Conservation (phyloP, 257 asterid species). For the Nicotiana knightiana region DNA sequence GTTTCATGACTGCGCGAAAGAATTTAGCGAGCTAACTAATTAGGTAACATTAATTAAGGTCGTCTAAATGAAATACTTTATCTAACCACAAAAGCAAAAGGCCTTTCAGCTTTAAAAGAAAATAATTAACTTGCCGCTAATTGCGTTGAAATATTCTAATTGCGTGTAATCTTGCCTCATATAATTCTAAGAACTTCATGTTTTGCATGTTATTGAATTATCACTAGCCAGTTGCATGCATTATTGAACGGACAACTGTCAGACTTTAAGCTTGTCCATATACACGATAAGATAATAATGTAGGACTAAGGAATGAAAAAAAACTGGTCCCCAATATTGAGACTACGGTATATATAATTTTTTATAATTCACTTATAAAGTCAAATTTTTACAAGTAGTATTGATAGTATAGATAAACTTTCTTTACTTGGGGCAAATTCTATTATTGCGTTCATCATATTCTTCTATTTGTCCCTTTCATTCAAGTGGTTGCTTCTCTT, state of each 20-base stretch:
- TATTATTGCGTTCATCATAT: too few relatives aligned
- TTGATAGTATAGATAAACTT: too few relatives aligned
- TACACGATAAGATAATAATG: not conserved
- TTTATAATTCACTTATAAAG: too few relatives aligned
- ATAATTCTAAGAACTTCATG: not conserved
- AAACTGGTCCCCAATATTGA: not conserved
- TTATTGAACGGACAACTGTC: not conserved
- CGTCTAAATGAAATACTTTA: not conserved
- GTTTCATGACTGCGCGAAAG: not conserved
- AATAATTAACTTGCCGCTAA: not conserved
- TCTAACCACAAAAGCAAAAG: not conserved
- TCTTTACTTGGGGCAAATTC: too few relatives aligned
- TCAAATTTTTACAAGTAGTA: too few relatives aligned
- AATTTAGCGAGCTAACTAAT: not conserved
- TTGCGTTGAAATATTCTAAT: not conserved
- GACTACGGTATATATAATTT: too few relatives aligned
- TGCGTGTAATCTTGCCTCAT: not conserved
- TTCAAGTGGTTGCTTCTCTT: too few relatives aligned
- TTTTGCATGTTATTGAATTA: not conserved
- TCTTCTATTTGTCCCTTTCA: too few relatives aligned
- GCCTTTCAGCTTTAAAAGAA: not conserved
- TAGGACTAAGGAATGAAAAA: not conserved
- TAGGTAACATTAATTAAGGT: too few relatives aligned
- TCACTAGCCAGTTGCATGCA: not conserved
- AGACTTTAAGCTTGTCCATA: not conserved